phyloP scores from a whole-genome alignment of 2,329 filamentous ascomycete genomes.

The Cadophora sp. region DNA sequence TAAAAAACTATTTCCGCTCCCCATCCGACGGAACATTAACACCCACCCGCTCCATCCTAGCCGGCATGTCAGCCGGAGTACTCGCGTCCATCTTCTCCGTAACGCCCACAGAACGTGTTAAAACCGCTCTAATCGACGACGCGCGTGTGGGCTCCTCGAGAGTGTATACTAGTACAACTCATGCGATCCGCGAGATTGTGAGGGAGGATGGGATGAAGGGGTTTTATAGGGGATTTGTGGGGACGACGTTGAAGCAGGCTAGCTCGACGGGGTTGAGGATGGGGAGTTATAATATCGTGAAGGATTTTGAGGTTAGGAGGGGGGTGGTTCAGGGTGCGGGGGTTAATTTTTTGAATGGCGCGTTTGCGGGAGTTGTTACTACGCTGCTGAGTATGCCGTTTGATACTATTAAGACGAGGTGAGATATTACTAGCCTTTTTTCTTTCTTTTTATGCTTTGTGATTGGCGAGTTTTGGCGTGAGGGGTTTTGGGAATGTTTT shows the following conservation, averaged over 20 bases:
- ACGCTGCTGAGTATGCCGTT: conserved; percentile 67
- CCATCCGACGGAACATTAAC: conserved; percentile 61
- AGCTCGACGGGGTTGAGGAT: conserved; percentile 55
- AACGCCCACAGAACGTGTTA: conserved; percentile 72
- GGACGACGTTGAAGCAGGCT: conserved; percentile 56
- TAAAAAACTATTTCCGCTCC: conserved; percentile 63
- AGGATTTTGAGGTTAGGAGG: conserved; percentile 52
- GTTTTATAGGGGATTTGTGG: conserved; percentile 53
- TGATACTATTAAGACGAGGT: conserved; percentile 67
- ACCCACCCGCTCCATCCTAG: conserved; percentile 62
- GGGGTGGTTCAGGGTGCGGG: conserved; percentile 48
- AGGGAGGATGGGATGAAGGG: conserved; percentile 51
- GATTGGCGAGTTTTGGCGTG: background rate
- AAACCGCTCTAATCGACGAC: conserved; percentile 61
- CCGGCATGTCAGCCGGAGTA: conserved; percentile 68
- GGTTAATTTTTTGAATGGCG: conserved; percentile 67
- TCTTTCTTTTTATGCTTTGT: background rate
- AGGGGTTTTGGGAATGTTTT: background rate
- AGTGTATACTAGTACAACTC: conserved; percentile 43
- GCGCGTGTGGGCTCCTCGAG: conserved; percentile 26
- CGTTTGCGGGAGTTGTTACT: conserved; percentile 65
- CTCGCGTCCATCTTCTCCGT: conserved; percentile 69
- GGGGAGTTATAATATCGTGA: conserved; percentile 57
- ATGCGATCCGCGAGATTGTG: conserved; percentile 47
- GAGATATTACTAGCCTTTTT: background rate